Percentiles rank a stretch among this genome's conserved stretches.
phyloP scores from a whole-genome alignment of 1,284 basidiomycete genomes.

The Naganishia sp. region DNA sequence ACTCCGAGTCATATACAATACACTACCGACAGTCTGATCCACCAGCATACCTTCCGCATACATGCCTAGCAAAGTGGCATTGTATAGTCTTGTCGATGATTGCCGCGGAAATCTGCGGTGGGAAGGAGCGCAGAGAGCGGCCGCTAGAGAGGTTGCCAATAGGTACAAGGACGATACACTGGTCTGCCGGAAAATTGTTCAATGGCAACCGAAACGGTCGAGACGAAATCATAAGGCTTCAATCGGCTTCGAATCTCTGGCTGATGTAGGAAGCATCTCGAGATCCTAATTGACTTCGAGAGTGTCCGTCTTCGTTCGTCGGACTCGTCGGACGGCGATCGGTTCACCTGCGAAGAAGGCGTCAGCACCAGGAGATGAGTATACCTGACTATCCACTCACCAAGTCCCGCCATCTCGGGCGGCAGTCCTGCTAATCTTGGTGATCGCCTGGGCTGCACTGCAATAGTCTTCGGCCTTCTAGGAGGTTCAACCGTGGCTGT shows the following conservation, averaged over 20 bases:
- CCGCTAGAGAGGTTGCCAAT: too few species aligned
- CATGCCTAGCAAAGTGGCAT: too few species aligned
- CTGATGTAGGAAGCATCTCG: too few species aligned
- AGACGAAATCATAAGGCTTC: not conserved
- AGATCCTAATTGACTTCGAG: constrained; percentile 7
- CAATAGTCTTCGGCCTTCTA: constrained; percentile 21
- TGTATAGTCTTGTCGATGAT: too few species aligned
- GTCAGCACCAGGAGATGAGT: not conserved
- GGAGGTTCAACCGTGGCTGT: constrained; percentile 24
- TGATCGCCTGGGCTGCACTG: constrained; percentile 16
- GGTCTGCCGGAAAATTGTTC: too few species aligned
- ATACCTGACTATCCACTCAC: not conserved
- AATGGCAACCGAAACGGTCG: not conserved
- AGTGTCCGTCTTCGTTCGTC: constrained; percentile 23
- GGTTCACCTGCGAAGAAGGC: not conserved
- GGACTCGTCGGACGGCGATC: constrained; percentile 14
- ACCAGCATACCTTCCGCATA: too few species aligned
- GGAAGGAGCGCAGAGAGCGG: too few species aligned
- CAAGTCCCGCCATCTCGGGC: constrained; percentile 25
- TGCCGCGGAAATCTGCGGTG: not conserved
- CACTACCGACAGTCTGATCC: too few species aligned
- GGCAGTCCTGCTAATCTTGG: constrained; percentile 24
- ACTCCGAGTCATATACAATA: not conserved
- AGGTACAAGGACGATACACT: too few species aligned
- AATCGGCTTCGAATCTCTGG: too few species aligned